Percentiles rank a stretch among this genome's conserved stretches.
Conservation (phyloP, 2,329 filamentous ascomycete genomes). For the Xylariomycetidae sp. region DNA sequence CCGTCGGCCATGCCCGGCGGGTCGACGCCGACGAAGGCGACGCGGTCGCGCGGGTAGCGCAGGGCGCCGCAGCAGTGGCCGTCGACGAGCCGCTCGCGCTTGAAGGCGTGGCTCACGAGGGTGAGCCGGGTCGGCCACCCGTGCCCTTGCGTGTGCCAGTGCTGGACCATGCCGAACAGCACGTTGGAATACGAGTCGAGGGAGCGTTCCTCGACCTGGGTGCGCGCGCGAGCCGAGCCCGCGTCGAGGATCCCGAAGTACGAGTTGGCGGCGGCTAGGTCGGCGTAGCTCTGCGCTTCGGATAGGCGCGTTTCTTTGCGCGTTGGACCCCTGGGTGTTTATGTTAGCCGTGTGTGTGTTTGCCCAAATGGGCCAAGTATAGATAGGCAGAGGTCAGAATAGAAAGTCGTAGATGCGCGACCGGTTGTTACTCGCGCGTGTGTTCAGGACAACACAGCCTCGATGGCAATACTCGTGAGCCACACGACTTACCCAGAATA, state of each 20-base stretch:
- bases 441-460: no score
- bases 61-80: conserved; percentile 60
- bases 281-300: conserved; percentile 60
- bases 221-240: conserved; percentile 20
- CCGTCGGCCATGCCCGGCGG: conserved; percentile 43
- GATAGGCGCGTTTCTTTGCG: conserved; percentile 48
- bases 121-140: conserved; percentile 58
- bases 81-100: conserved; percentile 54
- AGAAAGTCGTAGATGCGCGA: no score
- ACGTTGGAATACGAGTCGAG: conserved; percentile 85
- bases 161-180: conserved; percentile 61
- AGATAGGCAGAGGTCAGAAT: no score
- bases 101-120: conserved; percentile 66
- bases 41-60: conserved; percentile 40
- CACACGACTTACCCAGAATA: conserved; percentile 69
- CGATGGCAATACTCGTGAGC: no score
- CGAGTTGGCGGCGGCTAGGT: conserved; percentile 39
- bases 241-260: conserved; percentile 36
- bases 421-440: no score
- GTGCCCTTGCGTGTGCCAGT: conserved; percentile 42
- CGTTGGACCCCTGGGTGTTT: conserved; percentile 52
- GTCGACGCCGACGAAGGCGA: conserved; percentile 57
- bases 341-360: no score
- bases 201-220: conserved; percentile 62
- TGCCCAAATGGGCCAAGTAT: no score